Evolutionary conservation across 202 grass and related monocot genomes (phyloP).

Genomic region (Zizania palustris): DNA sequence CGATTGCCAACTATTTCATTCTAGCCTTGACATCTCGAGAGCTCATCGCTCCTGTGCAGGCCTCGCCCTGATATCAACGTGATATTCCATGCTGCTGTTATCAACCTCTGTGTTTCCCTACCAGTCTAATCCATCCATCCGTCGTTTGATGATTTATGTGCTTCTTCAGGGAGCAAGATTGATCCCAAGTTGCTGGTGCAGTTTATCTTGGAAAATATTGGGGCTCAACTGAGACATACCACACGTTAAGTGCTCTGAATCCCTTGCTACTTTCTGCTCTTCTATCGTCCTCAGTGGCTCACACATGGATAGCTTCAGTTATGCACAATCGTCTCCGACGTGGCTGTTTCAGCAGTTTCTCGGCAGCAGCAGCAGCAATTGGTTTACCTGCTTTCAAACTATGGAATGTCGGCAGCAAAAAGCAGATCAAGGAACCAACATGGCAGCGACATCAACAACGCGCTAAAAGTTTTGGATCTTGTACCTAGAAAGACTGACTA

Average conservation of each 20-base stretch:
- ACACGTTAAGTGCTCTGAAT: neutral
- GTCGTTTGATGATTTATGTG: neutral
- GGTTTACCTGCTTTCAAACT: neutral
- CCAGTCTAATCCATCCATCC: neutral
- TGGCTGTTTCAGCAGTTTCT: neutral
- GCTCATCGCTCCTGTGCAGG: no score
- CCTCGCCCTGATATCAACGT: no score
- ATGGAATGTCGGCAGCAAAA: neutral
- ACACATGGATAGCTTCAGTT: conserved; percentile 9
- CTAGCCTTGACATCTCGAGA: no score
- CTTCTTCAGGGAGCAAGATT: neutral
- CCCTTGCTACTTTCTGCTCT: neutral
- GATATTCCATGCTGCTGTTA: no score
- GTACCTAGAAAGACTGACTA: neutral
- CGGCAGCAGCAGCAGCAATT: neutral
- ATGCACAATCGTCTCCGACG: neutral
- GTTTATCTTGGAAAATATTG: neutral
- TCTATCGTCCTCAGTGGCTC: neutral
- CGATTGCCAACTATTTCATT: no score
- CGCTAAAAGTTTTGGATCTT: conserved; percentile 3
- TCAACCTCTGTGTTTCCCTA: neutral
- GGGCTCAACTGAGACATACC: neutral
- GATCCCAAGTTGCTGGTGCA: neutral
- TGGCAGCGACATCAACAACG: neutral
- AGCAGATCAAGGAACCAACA: neutral